Evolutionary conservation across 1,139 yeast species (phyloP).

Genomic region (Yamadazyma conglobata): DNA sequence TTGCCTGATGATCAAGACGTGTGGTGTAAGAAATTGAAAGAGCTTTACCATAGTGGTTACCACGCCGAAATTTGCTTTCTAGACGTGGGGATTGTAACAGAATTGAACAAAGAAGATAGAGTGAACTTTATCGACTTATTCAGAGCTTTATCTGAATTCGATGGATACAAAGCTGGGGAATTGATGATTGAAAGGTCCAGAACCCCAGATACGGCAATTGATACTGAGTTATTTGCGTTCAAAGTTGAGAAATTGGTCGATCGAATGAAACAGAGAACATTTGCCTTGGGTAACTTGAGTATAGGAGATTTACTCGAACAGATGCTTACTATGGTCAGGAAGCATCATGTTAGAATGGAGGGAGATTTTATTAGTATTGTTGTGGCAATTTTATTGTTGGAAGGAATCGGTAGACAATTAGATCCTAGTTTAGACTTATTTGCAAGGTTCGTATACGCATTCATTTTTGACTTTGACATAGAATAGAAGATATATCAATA

Average conservation of each 20-base stretch:
- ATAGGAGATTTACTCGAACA: slow-evolving; percentile 88
- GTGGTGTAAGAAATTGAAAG: slow-evolving; percentile 50
- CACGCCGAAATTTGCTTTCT: slow-evolving; percentile 87
- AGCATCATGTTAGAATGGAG: slow-evolving; percentile 96
- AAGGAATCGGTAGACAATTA: slow-evolving; percentile 91
- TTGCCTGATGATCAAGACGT: slow-evolving; percentile 35
- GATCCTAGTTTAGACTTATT: slow-evolving; percentile 91
- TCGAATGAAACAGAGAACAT: slow-evolving; percentile 80
- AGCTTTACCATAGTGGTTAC: slow-evolving; percentile 58
- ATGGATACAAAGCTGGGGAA: slow-evolving; percentile 93
- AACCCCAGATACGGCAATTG: slow-evolving; percentile 88
- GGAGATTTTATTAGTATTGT: slow-evolving; percentile 94
- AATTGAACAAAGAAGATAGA: slow-evolving; percentile 71
- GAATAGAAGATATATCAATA: too few relatives aligned
- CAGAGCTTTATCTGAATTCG: slow-evolving; percentile 84
- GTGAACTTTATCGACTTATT: slow-evolving; percentile 85
- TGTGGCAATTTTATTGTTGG: slow-evolving; percentile 82
- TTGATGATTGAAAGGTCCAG: slow-evolving; percentile 91
- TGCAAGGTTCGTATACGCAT: slow-evolving; percentile 83
- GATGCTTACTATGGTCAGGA: slow-evolving; percentile 85
- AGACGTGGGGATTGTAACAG: slow-evolving; percentile 92
- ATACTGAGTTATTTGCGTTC: slow-evolving; percentile 79
- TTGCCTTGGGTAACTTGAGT: slow-evolving; percentile 86
- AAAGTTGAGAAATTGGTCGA: slow-evolving; percentile 82
- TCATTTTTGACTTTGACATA: slow-evolving; percentile 57